Base-by-base conservation (phyloP, 2,329 filamentous ascomycete genomes). In the Pyricularia sp. region DNA sequence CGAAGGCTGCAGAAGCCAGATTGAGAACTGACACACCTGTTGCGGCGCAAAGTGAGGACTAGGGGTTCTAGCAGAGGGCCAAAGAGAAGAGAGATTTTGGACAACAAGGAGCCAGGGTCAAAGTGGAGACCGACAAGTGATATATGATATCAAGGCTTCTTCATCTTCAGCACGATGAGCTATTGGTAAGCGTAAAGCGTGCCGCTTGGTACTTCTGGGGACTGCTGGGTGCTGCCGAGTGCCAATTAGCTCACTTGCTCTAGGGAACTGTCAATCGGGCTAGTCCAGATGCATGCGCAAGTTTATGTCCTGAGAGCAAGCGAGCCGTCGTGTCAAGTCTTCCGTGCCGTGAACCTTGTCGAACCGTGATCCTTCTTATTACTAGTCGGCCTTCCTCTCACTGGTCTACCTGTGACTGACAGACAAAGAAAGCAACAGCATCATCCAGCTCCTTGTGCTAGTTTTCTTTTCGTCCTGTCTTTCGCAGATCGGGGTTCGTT, bases 311-410 rank as follows among this genome's bases (percentile, higher is more conserved):
- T 25, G 11, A 3, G 25, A 73, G 69, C 68, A 61, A 70, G 70
- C 69, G 71, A 68, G 69, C 31, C 63, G 67, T 68, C 69, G 71
- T 69, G 70, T 64, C 69, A 72, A 68, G 71, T 63, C 58, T 61
- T 61, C 58, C 23, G 58, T 61, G 58, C 58, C 58, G 58, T 2
- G 11, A 26, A 26, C 25, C 58, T 61, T 61, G 58, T 61, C 58
- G 58, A 61, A 61, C 58, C 58, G 58, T 61, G 23, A 26, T 61
- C 11, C 17, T 26, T 26, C 26, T 61, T 30, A 30, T 30, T 61
- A 61, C 58, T 61, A 12, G 20, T 28, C 25, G 10, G 10, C 58
- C 23, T 61, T 61, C 25, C 55, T 26, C 12, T 5, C 23, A 61
- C 58, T 26, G 2, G 23, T 25, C 17, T 20, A 10, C 23, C 58